These are phyloP conservation scores for Fraxinus sp. DNA, from an alignment of 305 asterid genomes.

Conservation along the genomic window DNA sequence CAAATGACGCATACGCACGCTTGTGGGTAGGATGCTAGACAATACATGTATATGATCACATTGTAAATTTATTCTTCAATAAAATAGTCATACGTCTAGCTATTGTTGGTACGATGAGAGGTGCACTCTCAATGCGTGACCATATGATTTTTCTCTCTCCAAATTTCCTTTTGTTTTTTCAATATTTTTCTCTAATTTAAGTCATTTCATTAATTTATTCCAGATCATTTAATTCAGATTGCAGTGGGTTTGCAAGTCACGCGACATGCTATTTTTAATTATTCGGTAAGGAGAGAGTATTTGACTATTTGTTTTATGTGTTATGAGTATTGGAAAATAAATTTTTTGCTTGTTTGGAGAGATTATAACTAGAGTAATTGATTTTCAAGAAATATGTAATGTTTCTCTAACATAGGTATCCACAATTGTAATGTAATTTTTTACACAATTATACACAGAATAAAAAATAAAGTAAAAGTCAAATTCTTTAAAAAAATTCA, in stretches of 20 bases:
- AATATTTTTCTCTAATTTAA: background rate
- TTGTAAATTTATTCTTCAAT: too few species aligned
- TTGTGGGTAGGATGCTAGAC: background rate
- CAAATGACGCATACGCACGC: background rate
- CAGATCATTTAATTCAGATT: background rate
- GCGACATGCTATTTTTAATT: background rate
- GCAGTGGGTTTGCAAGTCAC: background rate
- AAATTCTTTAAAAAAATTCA: background rate
- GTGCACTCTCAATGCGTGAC: background rate
- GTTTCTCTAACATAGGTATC: background rate
- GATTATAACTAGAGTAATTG: background rate
- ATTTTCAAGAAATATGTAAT: background rate
- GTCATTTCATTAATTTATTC: background rate
- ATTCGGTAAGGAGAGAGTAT: background rate
- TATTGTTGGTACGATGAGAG: background rate
- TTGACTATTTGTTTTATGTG: background rate
- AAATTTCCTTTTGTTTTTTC: background rate
- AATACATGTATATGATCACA: background rate
- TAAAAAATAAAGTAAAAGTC: background rate
- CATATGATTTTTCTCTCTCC: background rate
- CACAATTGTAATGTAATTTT: background rate
- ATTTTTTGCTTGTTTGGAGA: background rate
- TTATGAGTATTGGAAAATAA: background rate
- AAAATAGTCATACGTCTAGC: too few species aligned
- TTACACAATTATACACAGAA: background rate